Base-by-base conservation (phyloP, 768 basidiomycete species). In the Collybia sp. region DNA sequence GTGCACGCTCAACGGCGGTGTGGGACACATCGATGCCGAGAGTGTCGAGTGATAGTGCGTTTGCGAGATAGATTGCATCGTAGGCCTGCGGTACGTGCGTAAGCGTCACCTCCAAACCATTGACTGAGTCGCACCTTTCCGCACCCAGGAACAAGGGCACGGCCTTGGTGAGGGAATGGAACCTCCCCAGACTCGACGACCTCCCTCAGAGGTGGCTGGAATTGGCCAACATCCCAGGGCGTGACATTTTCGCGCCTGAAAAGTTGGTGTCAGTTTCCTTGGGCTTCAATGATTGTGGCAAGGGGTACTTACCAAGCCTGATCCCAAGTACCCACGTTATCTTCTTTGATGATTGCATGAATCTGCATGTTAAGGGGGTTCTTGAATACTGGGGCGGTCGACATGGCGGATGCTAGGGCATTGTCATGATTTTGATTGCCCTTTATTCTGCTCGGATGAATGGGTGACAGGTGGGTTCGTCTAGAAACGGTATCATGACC, bases 171-270 rank as follows among this genome's bases (percentile, higher is more conserved):
- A 4, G 82, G 77, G 37, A 77, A 66, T 0, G 69, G 58, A 12
- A 81, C 53, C 25, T 66, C 60, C 12, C 65, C 65, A 1, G 72
- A 71, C 40, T 75, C 64, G 18, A 85, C 56, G 1, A 82, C 58
- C 41, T 80, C 77, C 18, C 58, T 61, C 45, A 86, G 63, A 1
- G 82, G 71, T 5, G 78, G 82, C 51, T 85, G 83, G 3, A 68
- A 54, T 5, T 65, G 59, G 2, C 81, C 76, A 5, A 58, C 56
- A 51, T 86, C 84, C 84, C 85, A 88, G 1, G 85, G 85, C 0
- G 80, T 84, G 1, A 78, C 45, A 0, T 68, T 64, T 0, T 60
- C 52, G 54, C 75, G 64, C 79, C 80, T 77, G 49, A 12, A 17
- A 15, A 12, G 31, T 30, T 5, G 37, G 25, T 8, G 11, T 25